Conservation (phyloP, 371 early-diverging fungal species). For the Syncephalastrum racemosum region DNA sequence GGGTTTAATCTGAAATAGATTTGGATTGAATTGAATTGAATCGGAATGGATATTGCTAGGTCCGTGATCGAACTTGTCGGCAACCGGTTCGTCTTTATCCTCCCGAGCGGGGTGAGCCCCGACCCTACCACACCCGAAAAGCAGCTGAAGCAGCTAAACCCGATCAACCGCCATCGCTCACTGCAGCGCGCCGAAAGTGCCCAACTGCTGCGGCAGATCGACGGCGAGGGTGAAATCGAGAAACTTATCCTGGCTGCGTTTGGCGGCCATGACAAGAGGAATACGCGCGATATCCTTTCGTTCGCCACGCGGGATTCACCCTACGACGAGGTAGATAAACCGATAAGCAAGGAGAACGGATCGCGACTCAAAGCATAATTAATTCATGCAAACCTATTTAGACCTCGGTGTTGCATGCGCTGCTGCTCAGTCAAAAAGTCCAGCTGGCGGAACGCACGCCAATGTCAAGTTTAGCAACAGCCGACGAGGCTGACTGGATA, state of each 20-base stretch:
- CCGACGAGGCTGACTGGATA: too few relatives aligned
- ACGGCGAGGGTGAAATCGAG: conserved; percentile 15
- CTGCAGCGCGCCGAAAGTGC: neutral
- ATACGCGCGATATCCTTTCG: conserved; percentile 6
- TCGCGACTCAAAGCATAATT: neutral
- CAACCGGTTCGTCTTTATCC: conserved; percentile 38
- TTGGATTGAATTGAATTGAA: neutral
- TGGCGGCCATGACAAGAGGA: neutral
- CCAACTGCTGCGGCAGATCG: conserved; percentile 6
- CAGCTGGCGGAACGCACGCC: conserved; percentile 11
- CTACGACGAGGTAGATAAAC: conserved; percentile 4
- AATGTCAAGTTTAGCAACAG: too few relatives aligned
- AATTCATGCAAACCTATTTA: neutral
- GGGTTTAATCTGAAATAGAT: neutral
- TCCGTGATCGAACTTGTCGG: conserved; percentile 34
- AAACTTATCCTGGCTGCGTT: conserved; percentile 13
- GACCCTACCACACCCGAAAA: neutral
- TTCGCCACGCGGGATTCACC: neutral
- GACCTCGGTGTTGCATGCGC: conserved; percentile 23
- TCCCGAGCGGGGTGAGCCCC: conserved; percentile 18
- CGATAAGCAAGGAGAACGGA: neutral
- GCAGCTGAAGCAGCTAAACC: conserved; percentile 2
- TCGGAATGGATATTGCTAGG: conserved; percentile 7
- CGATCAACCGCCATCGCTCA: neutral
- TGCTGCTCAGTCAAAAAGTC: conserved; percentile 25